A percentile compares a stretch with the other conserved stretches of the same genome.
These are phyloP conservation scores for Wickerhamomyces sp. DNA, from an alignment of 1,139 yeast genomes.

Conservation along the genomic window DNA sequence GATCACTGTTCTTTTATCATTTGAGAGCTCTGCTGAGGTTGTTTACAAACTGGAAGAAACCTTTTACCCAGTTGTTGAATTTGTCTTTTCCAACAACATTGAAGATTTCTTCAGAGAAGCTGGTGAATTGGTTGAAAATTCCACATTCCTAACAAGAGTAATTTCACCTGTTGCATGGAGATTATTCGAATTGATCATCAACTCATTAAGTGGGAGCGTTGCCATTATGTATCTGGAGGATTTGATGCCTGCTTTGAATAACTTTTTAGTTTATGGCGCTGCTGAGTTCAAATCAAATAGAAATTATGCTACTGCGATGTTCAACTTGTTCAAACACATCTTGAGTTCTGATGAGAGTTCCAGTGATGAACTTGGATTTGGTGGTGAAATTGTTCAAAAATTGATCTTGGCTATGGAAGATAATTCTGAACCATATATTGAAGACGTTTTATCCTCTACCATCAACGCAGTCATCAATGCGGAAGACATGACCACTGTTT, in stretches of 20 bases:
- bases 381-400: slow-evolving; percentile 29
- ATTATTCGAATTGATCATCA: slow-evolving; percentile 50
- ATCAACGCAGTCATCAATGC: slow-evolving; percentile 22
- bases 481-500: slow-evolving; percentile 31
- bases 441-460: slow-evolving; percentile 23
- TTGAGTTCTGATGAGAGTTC: slow-evolving; percentile 24
- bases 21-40: slow-evolving; percentile 74
- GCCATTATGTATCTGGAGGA: slow-evolving; percentile 67
- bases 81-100: slow-evolving; percentile 56
- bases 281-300: slow-evolving; percentile 25
- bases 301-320: slow-evolving; percentile 28
- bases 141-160: slow-evolving; percentile 66
- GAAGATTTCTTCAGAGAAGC: slow-evolving; percentile 81
- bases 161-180: slow-evolving; percentile 79
- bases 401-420: slow-evolving; percentile 28
- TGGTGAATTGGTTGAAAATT: slow-evolving; percentile 80
- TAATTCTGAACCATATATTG: slow-evolving; percentile 23
- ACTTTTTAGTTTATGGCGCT: slow-evolving; percentile 71
- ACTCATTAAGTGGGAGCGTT: slow-evolving; percentile 48
- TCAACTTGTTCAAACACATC: slow-evolving; percentile 31
- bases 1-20: slow-evolving; percentile 78
- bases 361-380: slow-evolving; percentile 19
- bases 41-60: slow-evolving; percentile 66
- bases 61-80: slow-evolving; percentile 67
- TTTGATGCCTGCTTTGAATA: slow-evolving; percentile 67